A percentile compares a stretch with the other conserved stretches of the same genome.
These are phyloP conservation scores for Thozetella sp. DNA, from an alignment of 495 filamentous ascomycete species.

Conservation along the genomic window DNA sequence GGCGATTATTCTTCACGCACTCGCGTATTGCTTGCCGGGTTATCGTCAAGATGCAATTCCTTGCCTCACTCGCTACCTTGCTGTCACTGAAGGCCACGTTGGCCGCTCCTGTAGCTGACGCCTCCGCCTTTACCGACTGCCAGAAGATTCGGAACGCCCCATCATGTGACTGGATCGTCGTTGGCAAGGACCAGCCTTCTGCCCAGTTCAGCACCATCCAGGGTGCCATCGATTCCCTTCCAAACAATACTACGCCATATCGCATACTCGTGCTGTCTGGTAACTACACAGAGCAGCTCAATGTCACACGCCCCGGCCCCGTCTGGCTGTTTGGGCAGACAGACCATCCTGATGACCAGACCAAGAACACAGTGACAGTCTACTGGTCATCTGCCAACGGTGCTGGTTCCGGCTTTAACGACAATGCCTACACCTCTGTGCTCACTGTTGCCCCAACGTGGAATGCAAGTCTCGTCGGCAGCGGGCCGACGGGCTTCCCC, in stretches of 20 bases:
- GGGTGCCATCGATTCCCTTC: constrained; percentile 53
- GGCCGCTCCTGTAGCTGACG: too few relatives aligned
- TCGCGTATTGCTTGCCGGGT: too few relatives aligned
- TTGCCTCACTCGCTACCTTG: too few relatives aligned
- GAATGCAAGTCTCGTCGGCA: constrained; percentile 55
- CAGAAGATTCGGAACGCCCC: neutral
- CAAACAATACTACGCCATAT: constrained; percentile 47
- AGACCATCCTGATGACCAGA: constrained; percentile 20
- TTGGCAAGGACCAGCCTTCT: constrained; percentile 10
- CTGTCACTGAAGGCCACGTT: too few relatives aligned
- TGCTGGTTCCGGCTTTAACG: constrained; percentile 34
- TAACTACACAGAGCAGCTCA: constrained; percentile 60
- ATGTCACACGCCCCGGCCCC: constrained; percentile 58
- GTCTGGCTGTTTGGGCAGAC: constrained; percentile 58
- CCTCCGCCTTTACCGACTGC: neutral
- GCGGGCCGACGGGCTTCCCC: constrained; percentile 55
- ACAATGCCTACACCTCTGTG: constrained; percentile 59
- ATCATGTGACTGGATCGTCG: constrained; percentile 25
- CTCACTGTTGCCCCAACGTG: constrained; percentile 59
- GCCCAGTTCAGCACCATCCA: constrained; percentile 52
- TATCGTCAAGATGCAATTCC: too few relatives aligned
- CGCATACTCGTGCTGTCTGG: constrained; percentile 57
- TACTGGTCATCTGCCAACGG: constrained; percentile 40
- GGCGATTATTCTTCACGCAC: too few relatives aligned
- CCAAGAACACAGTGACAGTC: constrained; percentile 17